Percentiles rank a stretch among this genome's conserved stretches.
Evolutionary conservation across 192 early-diverging fungal genomes (phyloP).

Genomic region (Coemansia sp.): DNA sequence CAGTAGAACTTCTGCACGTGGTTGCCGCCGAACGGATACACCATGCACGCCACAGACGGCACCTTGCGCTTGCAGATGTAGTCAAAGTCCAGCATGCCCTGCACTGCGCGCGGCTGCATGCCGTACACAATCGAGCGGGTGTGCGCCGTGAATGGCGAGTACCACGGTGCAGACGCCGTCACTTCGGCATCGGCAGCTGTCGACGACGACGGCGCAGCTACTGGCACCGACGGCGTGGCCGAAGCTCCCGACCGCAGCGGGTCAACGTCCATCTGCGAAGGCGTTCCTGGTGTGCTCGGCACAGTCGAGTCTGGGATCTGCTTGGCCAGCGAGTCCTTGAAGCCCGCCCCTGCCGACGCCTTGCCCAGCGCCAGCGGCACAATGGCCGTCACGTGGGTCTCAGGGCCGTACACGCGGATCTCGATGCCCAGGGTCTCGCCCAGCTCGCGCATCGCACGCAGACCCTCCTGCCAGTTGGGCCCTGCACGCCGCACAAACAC

Average conservation of each 20-base stretch:
- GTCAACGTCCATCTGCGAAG: slow-evolving; percentile 41
- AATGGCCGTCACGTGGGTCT: slow-evolving; percentile 98
- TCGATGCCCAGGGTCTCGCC: slow-evolving; percentile 92
- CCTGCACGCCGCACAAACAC: slow-evolving; percentile 98
- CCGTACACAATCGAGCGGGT: slow-evolving; percentile 95
- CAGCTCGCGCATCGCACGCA: slow-evolving; percentile 88
- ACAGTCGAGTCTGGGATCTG: slow-evolving; percentile 55
- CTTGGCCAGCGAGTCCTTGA: slow-evolving; percentile 60
- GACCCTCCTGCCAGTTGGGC: slow-evolving; percentile 99
- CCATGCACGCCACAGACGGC: slow-evolving; percentile 97
- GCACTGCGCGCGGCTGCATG: slow-evolving; percentile 98
- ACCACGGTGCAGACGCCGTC: slow-evolving; percentile 57
- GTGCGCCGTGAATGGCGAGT: slow-evolving; percentile 72
- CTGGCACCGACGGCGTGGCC: slow-evolving; percentile 30
- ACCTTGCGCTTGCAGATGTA: slow-evolving; percentile 92
- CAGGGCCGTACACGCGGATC: slow-evolving; percentile 94
- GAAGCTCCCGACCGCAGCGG: slow-evolving; percentile 28
- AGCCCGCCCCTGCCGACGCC: slow-evolving; percentile 55
- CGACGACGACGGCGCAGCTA: slow-evolving; percentile 53
- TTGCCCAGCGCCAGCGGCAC: slow-evolving; percentile 85
- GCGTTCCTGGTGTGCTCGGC: slow-evolving; percentile 50
- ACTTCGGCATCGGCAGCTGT: slow-evolving; percentile 21
- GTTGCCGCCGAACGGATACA: slow-evolving; percentile 98
- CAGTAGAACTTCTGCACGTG: slow-evolving; percentile 99
- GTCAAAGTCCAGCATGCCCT: slow-evolving; percentile 99